Conservation (phyloP, 2,329 filamentous ascomycete species). For the Colletotrichum noveboracense region DNA sequence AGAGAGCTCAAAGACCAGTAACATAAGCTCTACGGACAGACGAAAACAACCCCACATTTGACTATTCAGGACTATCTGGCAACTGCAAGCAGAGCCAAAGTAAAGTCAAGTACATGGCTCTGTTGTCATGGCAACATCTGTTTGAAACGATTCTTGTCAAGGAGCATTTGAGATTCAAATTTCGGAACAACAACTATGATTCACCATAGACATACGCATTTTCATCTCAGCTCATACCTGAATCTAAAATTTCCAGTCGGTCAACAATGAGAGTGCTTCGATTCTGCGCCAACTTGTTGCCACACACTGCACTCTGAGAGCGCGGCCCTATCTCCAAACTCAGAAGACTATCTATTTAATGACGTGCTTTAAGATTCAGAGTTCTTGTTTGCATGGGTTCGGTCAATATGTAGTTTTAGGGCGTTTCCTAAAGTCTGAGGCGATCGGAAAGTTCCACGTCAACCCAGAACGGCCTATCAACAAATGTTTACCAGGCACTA, state of each 20-base stretch:
- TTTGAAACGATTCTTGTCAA: accelerated
- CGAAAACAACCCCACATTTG: not conserved
- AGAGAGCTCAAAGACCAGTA: not conserved
- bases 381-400: not conserved
- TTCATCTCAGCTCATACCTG: not conserved
- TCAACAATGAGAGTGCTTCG: not conserved
- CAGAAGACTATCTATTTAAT: not conserved
- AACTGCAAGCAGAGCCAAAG: not conserved
- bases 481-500: not conserved
- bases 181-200: not conserved
- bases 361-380: not conserved
- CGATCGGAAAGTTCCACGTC: not conserved
- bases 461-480: not conserved
- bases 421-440: not conserved
- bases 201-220: not conserved
- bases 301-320: not conserved
- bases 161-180: accelerated
- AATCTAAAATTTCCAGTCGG: not conserved
- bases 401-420: not conserved
- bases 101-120: not conserved
- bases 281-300: not conserved
- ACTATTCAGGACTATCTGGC: not conserved
- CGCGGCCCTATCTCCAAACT: not conserved
- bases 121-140: accelerated
- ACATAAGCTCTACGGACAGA: not conserved